A percentile compares a stretch with the other conserved stretches of the same genome.
Evolutionary conservation across 208 protist species (phyloP).

Genomic region (Naegleria fowleri): DNA sequence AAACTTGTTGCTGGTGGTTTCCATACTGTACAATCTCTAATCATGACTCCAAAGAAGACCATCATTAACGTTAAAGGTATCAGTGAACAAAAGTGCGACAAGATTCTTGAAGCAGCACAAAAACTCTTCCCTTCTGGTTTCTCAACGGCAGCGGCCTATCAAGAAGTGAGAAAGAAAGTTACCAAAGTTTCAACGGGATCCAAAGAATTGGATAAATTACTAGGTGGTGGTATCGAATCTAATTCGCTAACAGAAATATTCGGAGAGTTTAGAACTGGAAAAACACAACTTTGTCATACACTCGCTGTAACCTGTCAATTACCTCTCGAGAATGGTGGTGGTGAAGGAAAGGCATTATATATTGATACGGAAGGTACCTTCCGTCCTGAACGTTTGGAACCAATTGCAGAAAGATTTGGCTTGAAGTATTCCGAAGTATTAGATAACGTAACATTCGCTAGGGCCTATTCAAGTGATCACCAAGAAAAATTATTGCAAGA

Average conservation of each 20-base stretch:
- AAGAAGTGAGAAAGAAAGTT: slow-evolving; percentile 75
- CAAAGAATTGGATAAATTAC: slow-evolving; percentile 76
- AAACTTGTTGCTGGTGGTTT: slow-evolving; percentile 80
- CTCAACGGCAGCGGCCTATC: slow-evolving; percentile 69
- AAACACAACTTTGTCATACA: slow-evolving; percentile 95
- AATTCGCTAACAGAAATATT: slow-evolving; percentile 76
- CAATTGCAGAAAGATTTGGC: slow-evolving; percentile 91
- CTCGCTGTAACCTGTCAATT: slow-evolving; percentile 94
- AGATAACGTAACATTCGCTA: slow-evolving; percentile 93
- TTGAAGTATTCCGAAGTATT: slow-evolving; percentile 78
- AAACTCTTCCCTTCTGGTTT: slow-evolving; percentile 77
- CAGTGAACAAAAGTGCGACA: slow-evolving; percentile 95
- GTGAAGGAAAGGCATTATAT: slow-evolving; percentile 85
- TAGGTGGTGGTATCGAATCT: slow-evolving; percentile 93
- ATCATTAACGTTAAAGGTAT: slow-evolving; percentile 86
- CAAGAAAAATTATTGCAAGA: slow-evolving; percentile 75
- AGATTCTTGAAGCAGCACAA: slow-evolving; percentile 87
- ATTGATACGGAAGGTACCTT: slow-evolving; percentile 95
- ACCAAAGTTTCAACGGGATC: slow-evolving; percentile 87
- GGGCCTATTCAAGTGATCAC: slow-evolving; percentile 91
- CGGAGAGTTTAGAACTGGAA: slow-evolving; percentile 87
- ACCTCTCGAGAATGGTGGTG: slow-evolving; percentile 75
- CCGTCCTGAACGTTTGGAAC: slow-evolving; percentile 86
- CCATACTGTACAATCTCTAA: slow-evolving; percentile 67
- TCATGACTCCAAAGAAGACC: slow-evolving; percentile 17